Base-by-base conservation (phyloP, 208 protist species). In the Hexamita inflata region DNA sequence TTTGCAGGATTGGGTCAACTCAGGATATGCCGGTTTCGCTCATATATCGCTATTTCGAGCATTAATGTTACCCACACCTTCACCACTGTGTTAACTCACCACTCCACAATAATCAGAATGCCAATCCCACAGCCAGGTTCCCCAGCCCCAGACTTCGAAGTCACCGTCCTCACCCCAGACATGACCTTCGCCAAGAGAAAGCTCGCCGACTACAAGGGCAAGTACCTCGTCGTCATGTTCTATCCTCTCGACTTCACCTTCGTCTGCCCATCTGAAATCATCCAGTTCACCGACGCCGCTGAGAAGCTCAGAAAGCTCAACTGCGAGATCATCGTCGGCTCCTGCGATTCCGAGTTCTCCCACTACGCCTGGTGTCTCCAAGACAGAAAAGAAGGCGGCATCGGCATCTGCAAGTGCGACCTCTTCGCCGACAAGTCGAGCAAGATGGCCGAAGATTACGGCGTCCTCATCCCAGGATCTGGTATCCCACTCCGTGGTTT, bases 291-390 rank as follows among this genome's bases (percentile, higher is more conserved):
- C 42, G 64, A 81, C 1, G 0, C 30, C 4, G 30, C 39, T 1
- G 58, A 59, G 26, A 1, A 49, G 11, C 74, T 81, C 41, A 13
- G 7, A 13, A 62, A 70, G 53, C 1, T 29, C 38, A 68, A 75
- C n/a, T 42, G 39, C 29, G 76, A 67, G 30, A 58, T 81, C 49
- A 24, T 78, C 15, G 41, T 59, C 0, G 64, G 28, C 34, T 70
- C 57, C 28, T 40, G 29, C 28, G 82, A 80, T 76, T 77, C 41
- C 64, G 32, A 64, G 30, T 95, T 88, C 86, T 84, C 85, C n/a
- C 94, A 97, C 78, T 84, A 94, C 19, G 92, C 93, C 49, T 98
- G 92, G 92, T 89, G 89, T 73, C 87, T 89, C 65, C 84, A 85
- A 32, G 89, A 93, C 67, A 88, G 92, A 82, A 94, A 93, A 80